These are phyloP conservation scores for Persicaria maculosa DNA, from an alignment of 148 eudicot genomes.

Conservation along the genomic window DNA sequence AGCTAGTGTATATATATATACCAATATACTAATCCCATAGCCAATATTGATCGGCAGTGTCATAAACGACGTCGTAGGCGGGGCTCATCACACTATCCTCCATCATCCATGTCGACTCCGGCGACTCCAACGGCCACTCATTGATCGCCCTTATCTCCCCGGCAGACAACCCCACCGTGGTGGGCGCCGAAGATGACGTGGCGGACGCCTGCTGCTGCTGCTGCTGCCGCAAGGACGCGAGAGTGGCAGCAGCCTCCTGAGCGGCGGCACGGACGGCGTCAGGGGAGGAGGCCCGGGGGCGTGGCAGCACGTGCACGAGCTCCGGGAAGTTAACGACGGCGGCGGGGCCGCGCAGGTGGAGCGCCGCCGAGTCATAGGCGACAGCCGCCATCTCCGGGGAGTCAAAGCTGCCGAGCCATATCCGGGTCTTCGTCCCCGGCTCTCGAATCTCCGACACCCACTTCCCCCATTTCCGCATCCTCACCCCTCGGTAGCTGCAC, in stretches of 20 bases:
- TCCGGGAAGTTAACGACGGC: background rate
- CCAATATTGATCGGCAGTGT: too few species aligned
- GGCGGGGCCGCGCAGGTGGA: background rate
- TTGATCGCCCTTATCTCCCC: background rate
- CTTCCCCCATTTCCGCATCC: background rate
- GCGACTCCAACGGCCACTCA: background rate
- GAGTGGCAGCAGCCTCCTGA: background rate
- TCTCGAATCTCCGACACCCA: slow-evolving; percentile 2
- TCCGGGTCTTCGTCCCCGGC: background rate
- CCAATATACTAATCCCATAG: too few species aligned
- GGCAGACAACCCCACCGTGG: background rate
- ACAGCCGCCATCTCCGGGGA: slow-evolving; percentile 6
- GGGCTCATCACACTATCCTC: too few species aligned
- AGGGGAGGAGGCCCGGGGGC: background rate
- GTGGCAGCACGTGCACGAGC: background rate
- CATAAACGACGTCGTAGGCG: too few species aligned
- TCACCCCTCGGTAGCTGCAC: background rate
- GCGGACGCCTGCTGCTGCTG: background rate
- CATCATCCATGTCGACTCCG: too few species aligned
- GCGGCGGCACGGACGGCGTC: background rate
- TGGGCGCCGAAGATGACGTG: background rate
- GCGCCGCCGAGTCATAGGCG: background rate
- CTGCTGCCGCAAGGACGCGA: background rate
- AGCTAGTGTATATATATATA: too few species aligned
- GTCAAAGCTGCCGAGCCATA: background rate